Evolutionary conservation across 305 asterid genomes (phyloP), one percentile per base, ranked within the genome.

Genomic region (Rubia tinctorum): DNA sequence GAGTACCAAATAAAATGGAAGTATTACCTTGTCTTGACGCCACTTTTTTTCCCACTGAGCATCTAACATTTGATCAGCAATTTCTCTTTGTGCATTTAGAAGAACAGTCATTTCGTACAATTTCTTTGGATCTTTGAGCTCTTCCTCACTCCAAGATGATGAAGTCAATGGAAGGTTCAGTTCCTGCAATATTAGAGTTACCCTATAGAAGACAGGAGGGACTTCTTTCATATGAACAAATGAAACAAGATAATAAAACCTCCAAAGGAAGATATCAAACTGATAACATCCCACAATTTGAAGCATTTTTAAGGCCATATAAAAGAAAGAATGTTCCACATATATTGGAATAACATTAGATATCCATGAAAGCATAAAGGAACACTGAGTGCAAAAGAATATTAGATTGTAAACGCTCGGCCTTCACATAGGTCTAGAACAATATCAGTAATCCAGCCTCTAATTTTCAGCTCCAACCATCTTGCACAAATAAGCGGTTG

Each of bases 41-140:
- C 98, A 94, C 76, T 88, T 88, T 7, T 85, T 85, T 79, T 90
- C 97, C 98, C 98, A 93, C 81, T 93, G 98, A n/a, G 88, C 78
- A 72, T 93, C 97, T 84, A 93, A 76, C 73, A 90, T 83, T 71
- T 86, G 78, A 62, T 93, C 97, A n/a, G 96, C 90, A 67, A 94
- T 84, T 86, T 93, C 97, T 76, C 87, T 82, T 79, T 93, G 98
- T n/a, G 98, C 98, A 40, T 87, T 91, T 34, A 93, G 97, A 79
- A 93, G 96, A 79, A 91, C 78, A 8, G 90, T 88, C 97, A 86
- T 93, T 82, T 93, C 98, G 61, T 88, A 83, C 23, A 81, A 89
- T 83, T 86, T 91, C 86, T 87, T 93, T 12, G 98, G 97, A 84
- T 93, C 95, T 90, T 88, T 91, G 73, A 84, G 90, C 83, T 93